Evolutionary conservation across 805 yeast species (phyloP), one percentile per base, ranked within the genome.

Genomic region (Yamadazyma laniorum): DNA sequence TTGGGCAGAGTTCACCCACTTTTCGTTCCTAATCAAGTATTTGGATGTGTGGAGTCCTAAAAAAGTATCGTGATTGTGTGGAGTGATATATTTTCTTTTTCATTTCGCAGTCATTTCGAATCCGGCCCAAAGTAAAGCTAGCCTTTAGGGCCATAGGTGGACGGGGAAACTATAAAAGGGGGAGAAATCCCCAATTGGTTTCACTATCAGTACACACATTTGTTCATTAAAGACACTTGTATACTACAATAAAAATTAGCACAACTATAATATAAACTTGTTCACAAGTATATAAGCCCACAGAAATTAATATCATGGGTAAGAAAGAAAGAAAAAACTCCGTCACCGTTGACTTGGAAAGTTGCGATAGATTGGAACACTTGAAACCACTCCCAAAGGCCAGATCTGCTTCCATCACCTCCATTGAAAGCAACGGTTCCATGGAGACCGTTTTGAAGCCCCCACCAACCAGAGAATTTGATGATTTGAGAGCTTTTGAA

Each of bases 401-500:
- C 13, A 55, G 72, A 42, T 56, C 67, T 3, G 49, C 65, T 5
- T 67, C 72, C 9, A 63, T 67, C 34, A 61, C 66, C 6, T 63
- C 73, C 5, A 53, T 65, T 23, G 73, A 66, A 40, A 54, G 66
- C 6, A 63, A 64, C 39, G 63, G 63, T 9, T 46, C 53, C 3
- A 43, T 58, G 34, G 47, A 48, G 30, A 43, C 45, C n/a, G 48
- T 58, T 9, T 54, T 67, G 46, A 51, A 47, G 26, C 68, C 72
- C n/a, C 73, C 74, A 17, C 68, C 71, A 40, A 43, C 59, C 37
- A 59, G 64, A 32, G 72, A 68, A 32, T 84, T 84, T 59, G 90
- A 84, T 32, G 82, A 76, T 36, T 61, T 84, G 43, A 67, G 67
- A 14, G 70, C 77, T 13, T 84, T 84, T 53, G 87, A 80, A 53